Evolutionary conservation across 2,329 filamentous ascomycete species (phyloP), one percentile per base, ranked within the genome.

Genomic region (Aspergillus udagawae): DNA sequence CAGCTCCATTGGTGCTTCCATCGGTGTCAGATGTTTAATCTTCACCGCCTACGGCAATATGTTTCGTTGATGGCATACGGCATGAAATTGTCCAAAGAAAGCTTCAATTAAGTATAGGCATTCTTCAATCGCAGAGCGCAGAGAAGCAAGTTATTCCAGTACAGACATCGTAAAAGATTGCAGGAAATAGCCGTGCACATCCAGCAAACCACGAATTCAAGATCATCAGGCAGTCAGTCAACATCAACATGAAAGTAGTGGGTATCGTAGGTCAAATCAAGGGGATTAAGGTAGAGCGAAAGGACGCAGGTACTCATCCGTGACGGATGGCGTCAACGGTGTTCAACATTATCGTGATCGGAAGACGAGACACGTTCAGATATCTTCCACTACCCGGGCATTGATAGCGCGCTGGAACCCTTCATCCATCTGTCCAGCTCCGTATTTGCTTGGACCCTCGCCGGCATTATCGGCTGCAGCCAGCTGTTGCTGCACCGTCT

Each of bases 361-460:
- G 51, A 55, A 38, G 29, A 20, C 58, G 21, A 25, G 32, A 29
- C 2, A 23, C 7, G 44, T 50, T 83, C 81, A 96, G 74, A 97
- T 93, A 76, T 92, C 88, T 81, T 97, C 90, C 64, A 96, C 82
- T 42, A 96, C 82, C 58, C 86, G 85, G 53, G 92, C 85, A 72
- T 94, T 92, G 72, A 96, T 84, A 35, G 91, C 91, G 67, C 85
- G 83, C 76, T 93, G 87, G 73, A 96, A 90, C 53, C 87, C 85
- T 63, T 86, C 83, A 62, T 75, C 66, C 28, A 69, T 66, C 10
- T 75, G 75, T 6, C 32, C 77, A 68, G 55, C 71, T 57, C 66
- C 75, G 55, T 83, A 80, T 10, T 71, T 75, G 66, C 79, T 82
- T 0, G 82, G 80, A 0, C 84, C 85, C 65, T 86, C 83, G 55